Evolutionary conservation across 768 basidiomycete species (phyloP).

Genomic region (Leccinum uliginosum): DNA sequence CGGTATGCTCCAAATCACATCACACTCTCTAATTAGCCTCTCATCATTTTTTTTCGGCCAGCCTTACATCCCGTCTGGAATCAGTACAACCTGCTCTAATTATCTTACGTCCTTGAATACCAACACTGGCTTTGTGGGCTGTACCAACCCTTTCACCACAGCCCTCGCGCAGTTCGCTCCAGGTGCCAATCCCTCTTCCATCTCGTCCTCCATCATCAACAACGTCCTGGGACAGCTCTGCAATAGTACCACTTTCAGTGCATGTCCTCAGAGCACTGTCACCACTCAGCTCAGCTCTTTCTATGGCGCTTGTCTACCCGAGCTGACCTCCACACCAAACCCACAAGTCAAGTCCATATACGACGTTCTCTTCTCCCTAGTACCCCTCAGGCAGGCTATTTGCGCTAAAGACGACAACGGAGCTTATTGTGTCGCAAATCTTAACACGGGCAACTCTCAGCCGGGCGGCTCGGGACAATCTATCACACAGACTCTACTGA

Average conservation of each 20-base stretch:
- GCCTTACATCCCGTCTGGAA: slow-evolving; percentile 63
- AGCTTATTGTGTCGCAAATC: slow-evolving; percentile 61
- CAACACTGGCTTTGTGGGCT: slow-evolving; percentile 52
- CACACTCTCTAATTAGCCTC: not conserved
- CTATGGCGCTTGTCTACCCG: slow-evolving; percentile 62
- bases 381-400: slow-evolving; percentile 60
- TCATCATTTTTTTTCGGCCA: slow-evolving; percentile 22
- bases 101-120: slow-evolving; percentile 65
- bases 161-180: slow-evolving; percentile 56
- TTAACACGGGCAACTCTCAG: slow-evolving; percentile 25
- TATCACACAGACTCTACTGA: slow-evolving; percentile 10
- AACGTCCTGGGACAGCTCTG: slow-evolving; percentile 57
- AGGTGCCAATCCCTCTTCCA: slow-evolving; percentile 34
- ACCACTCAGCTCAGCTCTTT: slow-evolving; percentile 63
- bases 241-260: slow-evolving; percentile 35
- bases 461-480: slow-evolving; percentile 9
- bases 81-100: slow-evolving; percentile 48
- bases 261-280: slow-evolving; percentile 58
- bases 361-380: slow-evolving; percentile 72
- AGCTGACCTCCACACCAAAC: slow-evolving; percentile 56
- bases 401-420: slow-evolving; percentile 74
- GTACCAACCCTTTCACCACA: slow-evolving; percentile 57
- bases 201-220: slow-evolving; percentile 42
- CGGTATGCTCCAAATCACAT: slow-evolving; percentile 28
- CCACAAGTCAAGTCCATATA: slow-evolving; percentile 58